A percentile compares a stretch with the other conserved stretches of the same genome.
Conservation (phyloP, 257 asterid species). For the Striga asiatica region DNA sequence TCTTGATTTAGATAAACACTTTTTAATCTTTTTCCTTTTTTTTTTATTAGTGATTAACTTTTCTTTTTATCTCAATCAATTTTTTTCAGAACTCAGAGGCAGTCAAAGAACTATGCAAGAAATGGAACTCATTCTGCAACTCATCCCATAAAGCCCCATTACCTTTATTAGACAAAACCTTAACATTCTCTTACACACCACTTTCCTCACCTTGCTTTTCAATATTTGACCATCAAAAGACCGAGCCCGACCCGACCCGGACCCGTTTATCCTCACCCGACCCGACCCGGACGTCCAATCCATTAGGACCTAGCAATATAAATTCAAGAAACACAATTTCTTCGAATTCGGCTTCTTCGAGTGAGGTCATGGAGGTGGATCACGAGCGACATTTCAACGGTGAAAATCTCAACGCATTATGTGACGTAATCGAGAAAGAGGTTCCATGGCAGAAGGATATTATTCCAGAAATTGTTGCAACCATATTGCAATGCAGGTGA, state of each 20-base stretch:
- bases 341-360: slow-evolving; percentile 39
- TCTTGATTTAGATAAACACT: not conserved
- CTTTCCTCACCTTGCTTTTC: slow-evolving; percentile 36
- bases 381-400: slow-evolving; percentile 40
- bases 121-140: slow-evolving; percentile 55
- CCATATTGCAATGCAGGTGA: slow-evolving; percentile 57
- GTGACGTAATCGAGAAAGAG: slow-evolving; percentile 57
- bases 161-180: slow-evolving; percentile 23
- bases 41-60: not conserved
- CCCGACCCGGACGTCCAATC: not conserved
- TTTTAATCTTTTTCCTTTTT: not conserved
- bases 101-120: slow-evolving; percentile 30
- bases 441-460: slow-evolving; percentile 53
- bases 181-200: slow-evolving; percentile 28
- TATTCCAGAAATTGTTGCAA: slow-evolving; percentile 45
- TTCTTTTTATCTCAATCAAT: no score
- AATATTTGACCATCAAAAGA: slow-evolving; percentile 19
- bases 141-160: slow-evolving; percentile 35
- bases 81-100: slow-evolving; percentile 29
- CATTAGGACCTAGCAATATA: not conserved
- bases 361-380: slow-evolving; percentile 47
- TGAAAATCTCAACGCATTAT: slow-evolving; percentile 39
- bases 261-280: slow-evolving; percentile 10
- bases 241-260: slow-evolving; percentile 4
- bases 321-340: slow-evolving; percentile 10